These are phyloP conservation scores for Herpetomonas muscarum DNA, from an alignment of 208 protist species.

Conservation along the genomic window DNA sequence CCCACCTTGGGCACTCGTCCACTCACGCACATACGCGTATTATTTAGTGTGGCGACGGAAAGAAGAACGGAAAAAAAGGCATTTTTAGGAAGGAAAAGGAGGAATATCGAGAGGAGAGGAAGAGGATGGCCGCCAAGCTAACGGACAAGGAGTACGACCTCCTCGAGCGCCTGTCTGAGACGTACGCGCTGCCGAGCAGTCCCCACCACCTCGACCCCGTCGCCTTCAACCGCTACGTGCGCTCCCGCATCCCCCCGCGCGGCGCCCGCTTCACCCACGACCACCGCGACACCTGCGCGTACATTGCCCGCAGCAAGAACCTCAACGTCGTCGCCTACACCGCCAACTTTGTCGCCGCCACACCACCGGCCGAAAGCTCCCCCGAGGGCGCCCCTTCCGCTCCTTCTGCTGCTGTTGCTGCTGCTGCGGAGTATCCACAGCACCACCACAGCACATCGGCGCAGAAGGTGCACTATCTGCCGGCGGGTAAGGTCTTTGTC, in stretches of 20 bases:
- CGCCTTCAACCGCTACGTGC: slow-evolving; percentile 37
- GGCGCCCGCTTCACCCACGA: slow-evolving; percentile 61
- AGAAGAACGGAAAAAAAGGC: too few relatives aligned
- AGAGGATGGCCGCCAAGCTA: not conserved
- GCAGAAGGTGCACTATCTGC: too few relatives aligned
- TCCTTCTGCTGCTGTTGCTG: not conserved
- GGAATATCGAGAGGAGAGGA: too few relatives aligned
- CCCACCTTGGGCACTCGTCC: not conserved
- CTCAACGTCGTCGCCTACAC: slow-evolving; percentile 77
- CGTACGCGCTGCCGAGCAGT: slow-evolving; percentile 26
- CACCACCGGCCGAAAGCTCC: too few relatives aligned
- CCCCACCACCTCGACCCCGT: slow-evolving; percentile 15
- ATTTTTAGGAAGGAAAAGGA: too few relatives aligned
- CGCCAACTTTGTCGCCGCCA: slow-evolving; percentile 23
- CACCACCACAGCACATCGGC: too few relatives aligned
- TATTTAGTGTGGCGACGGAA: too few relatives aligned
- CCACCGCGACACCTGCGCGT: slow-evolving; percentile 73
- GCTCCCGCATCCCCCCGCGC: slow-evolving; percentile 34
- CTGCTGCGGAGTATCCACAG: too few relatives aligned
- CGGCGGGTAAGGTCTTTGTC: too few relatives aligned
- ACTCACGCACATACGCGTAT: too few relatives aligned
- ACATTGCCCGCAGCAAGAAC: slow-evolving; percentile 80
- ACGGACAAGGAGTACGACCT: slow-evolving; percentile 14
- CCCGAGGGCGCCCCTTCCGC: too few relatives aligned
- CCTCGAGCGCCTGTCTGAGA: slow-evolving; percentile 19